Evolutionary conservation across 169 alveolate species (phyloP).

Genomic region (Plasmodium coatneyi): DNA sequence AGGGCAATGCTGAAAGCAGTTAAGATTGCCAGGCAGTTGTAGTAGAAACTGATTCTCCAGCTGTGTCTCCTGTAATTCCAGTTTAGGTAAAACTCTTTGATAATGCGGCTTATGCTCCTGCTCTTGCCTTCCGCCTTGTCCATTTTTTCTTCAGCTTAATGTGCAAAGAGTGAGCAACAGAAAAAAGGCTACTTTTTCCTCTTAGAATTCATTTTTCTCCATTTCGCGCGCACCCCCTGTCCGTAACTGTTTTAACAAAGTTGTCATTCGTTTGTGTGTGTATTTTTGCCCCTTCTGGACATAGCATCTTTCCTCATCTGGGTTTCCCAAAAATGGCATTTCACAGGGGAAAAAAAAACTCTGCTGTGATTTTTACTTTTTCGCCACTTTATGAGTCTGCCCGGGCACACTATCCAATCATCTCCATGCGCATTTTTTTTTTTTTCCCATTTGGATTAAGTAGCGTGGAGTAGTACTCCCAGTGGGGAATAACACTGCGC

Average conservation of each 20-base stretch:
- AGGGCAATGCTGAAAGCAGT: slow-evolving; percentile 77
- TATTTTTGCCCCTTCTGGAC: not conserved
- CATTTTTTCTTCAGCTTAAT: slow-evolving; percentile 12
- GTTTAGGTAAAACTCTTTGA: slow-evolving; percentile 51
- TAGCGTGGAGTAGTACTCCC: not conserved
- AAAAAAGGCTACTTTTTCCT: not conserved
- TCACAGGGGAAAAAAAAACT: not conserved
- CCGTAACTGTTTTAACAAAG: not conserved
- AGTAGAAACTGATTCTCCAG: slow-evolving; percentile 87
- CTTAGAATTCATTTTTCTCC: not conserved
- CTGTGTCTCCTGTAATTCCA: slow-evolving; percentile 86
- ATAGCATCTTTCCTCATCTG: not conserved
- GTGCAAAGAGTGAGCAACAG: not conserved
- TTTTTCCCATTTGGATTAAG: not conserved
- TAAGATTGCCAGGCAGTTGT: slow-evolving; percentile 76
- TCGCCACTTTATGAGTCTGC: not conserved
- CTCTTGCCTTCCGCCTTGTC: slow-evolving; percentile 24
- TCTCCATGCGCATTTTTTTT: not conserved
- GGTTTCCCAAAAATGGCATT: not conserved
- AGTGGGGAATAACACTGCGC: not conserved
- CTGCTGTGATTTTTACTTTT: not conserved
- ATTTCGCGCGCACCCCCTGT: not conserved
- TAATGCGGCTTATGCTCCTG: slow-evolving; percentile 38
- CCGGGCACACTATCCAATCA: not conserved
- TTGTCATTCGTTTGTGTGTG: not conserved